phyloP scores from a whole-genome alignment of 306 rosid genomes.

The Calophaca sinica region DNA sequence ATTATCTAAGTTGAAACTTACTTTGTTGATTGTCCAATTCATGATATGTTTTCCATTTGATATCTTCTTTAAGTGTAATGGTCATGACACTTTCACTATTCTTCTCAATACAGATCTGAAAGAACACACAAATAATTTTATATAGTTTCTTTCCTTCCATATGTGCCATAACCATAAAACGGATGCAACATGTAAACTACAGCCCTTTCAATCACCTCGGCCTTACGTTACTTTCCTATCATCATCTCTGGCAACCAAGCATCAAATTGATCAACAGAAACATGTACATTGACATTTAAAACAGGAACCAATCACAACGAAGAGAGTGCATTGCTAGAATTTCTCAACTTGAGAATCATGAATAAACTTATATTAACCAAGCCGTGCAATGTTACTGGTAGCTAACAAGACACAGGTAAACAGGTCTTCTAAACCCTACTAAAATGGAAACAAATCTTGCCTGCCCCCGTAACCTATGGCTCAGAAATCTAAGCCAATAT shows the following conservation, averaged over 20 bases:
- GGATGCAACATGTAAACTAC: neutral
- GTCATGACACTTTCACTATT: neutral
- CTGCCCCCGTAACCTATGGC: neutral
- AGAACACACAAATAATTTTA: neutral
- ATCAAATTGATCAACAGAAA: neutral
- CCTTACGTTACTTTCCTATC: neutral
- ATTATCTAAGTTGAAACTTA: no score
- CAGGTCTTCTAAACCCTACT: neutral
- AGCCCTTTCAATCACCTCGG: slow-evolving; percentile 15
- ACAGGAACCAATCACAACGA: no score
- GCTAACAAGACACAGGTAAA: neutral
- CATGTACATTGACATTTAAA: no score
- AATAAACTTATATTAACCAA: neutral
- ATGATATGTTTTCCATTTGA: no score
- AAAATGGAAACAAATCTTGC: neutral
- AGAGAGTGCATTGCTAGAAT: no score
- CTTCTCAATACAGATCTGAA: no score
- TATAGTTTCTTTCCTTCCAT: neutral
- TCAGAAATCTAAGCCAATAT: neutral
- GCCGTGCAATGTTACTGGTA: neutral
- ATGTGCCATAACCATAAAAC: neutral
- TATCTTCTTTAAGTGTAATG: no score
- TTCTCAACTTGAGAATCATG: neutral
- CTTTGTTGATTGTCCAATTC: no score
- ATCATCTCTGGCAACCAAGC: slow-evolving; percentile 12